These are phyloP conservation scores for Carex pumila DNA, from an alignment of 176 grass and related monocot species.

Conservation along the genomic window DNA sequence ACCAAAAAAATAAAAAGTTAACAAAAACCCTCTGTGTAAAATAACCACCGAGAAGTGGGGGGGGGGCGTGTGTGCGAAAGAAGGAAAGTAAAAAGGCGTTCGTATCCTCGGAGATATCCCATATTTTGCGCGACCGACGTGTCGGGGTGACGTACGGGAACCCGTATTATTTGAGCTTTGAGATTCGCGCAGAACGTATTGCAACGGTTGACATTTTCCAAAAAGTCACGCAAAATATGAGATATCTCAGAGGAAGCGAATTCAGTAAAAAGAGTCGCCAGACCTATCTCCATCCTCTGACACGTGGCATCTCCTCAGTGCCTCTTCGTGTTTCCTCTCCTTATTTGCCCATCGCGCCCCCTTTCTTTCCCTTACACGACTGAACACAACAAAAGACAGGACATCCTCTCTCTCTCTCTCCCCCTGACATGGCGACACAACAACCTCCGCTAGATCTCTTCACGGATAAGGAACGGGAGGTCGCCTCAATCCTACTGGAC, in stretches of 20 bases:
- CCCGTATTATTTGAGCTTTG: too few species aligned
- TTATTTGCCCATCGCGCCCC: neutral
- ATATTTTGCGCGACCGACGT: too few species aligned
- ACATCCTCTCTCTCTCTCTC: neutral
- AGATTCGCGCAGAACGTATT: too few species aligned
- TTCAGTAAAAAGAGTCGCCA: neutral
- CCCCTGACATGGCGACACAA: neutral
- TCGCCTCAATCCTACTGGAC: conserved; percentile 12
- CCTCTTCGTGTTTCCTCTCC: neutral
- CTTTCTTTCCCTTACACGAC: neutral
- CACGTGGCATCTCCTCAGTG: conserved; percentile 3
- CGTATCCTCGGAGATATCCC: too few species aligned
- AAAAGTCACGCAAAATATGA: too few species aligned
- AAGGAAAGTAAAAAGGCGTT: neutral
- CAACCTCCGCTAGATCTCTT: neutral
- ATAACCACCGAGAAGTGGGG: neutral
- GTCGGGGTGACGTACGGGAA: too few species aligned
- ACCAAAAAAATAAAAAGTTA: neutral
- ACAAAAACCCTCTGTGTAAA: neutral
- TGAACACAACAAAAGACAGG: neutral
- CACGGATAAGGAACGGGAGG: conserved; percentile 16
- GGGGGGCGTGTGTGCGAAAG: neutral
- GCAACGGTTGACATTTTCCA: too few species aligned
- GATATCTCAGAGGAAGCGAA: too few species aligned
- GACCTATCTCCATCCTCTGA: conserved; percentile 23